Evolutionary conservation across 1,284 basidiomycete species (phyloP).

Genomic region (Porogramme epimiltina): DNA sequence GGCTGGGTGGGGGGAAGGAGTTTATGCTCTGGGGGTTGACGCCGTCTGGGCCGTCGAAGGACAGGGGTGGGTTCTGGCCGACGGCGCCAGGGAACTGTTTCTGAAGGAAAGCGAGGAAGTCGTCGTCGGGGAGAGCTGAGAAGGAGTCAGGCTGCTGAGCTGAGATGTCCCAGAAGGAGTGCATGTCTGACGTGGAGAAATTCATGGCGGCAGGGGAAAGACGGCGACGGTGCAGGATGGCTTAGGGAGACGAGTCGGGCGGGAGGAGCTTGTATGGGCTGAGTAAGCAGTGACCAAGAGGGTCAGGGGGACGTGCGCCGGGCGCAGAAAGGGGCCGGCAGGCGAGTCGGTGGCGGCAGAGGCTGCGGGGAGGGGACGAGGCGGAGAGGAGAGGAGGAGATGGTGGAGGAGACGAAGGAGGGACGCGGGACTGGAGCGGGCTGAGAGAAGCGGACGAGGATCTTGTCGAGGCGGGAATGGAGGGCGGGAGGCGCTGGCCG

Average conservation of each 20-base stretch:
- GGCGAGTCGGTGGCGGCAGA: background rate
- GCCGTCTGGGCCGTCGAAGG: conserved; percentile 37
- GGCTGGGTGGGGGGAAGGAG: conserved; percentile 40
- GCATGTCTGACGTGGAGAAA: conserved; percentile 29
- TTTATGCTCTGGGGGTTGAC: conserved; percentile 60
- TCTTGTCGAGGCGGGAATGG: conserved; percentile 15
- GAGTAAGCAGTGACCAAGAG: conserved; percentile 13
- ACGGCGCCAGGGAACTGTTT: conserved; percentile 59
- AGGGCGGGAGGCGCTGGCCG: conserved; percentile 21
- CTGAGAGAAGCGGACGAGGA: conserved; percentile 13
- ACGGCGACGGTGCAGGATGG: conserved; percentile 8
- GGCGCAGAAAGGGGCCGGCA: background rate
- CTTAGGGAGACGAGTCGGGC: conserved; percentile 16
- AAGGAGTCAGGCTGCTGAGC: conserved; percentile 52
- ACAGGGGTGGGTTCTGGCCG: conserved; percentile 20
- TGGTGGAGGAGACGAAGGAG: conserved; percentile 3
- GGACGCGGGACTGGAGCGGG: conserved; percentile 10
- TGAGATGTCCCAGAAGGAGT: conserved; percentile 69
- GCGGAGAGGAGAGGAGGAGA: background rate
- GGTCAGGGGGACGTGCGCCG: background rate
- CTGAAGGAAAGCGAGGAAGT: conserved; percentile 75
- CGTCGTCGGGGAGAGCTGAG: conserved; percentile 71
- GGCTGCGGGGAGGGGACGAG: background rate
- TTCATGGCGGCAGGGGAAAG: conserved; percentile 33
- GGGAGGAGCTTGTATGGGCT: conserved; percentile 19